phyloP scores from a whole-genome alignment of 1,139 yeast genomes.

The Pneumocystis wakefieldiae region DNA sequence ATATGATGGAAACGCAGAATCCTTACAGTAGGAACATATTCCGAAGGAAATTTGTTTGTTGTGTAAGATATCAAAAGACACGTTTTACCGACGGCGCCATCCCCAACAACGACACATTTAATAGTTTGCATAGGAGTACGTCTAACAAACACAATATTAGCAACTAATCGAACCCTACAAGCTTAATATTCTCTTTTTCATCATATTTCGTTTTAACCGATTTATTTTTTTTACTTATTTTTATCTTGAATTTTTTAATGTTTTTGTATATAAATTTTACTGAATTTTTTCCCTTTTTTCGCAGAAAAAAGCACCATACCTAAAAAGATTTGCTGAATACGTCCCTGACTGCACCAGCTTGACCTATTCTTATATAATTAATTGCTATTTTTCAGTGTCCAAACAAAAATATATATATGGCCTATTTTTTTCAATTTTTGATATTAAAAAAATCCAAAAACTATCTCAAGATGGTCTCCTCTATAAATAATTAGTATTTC shows the following conservation, averaged over 20 bases:
- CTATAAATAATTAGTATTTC: background rate
- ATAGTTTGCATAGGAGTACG: slow-evolving; percentile 23
- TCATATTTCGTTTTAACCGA: no score
- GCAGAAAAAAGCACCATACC: background rate
- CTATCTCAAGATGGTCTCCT: background rate
- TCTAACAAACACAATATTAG: background rate
- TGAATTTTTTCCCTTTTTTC: background rate
- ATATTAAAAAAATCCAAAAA: background rate
- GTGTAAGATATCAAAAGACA: slow-evolving; percentile 64
- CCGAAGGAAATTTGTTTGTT: slow-evolving; percentile 75
- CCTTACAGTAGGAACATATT: slow-evolving; percentile 56
- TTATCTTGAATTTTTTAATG: no score
- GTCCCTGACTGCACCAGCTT: background rate
- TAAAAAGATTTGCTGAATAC: background rate
- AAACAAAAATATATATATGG: background rate
- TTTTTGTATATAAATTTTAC: background rate
- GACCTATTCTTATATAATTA: background rate
- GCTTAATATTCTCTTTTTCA: no score
- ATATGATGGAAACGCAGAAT: background rate
- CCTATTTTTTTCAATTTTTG: background rate
- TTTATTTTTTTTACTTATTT: no score
- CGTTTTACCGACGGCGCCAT: slow-evolving; percentile 88
- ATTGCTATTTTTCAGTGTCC: background rate
- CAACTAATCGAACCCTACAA: background rate
- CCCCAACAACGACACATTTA: slow-evolving; percentile 94